A percentile compares a stretch with the other conserved stretches of the same genome.
Evolutionary conservation across 495 filamentous ascomycete species (phyloP).

Genomic region (Annulohypoxylon stygium): DNA sequence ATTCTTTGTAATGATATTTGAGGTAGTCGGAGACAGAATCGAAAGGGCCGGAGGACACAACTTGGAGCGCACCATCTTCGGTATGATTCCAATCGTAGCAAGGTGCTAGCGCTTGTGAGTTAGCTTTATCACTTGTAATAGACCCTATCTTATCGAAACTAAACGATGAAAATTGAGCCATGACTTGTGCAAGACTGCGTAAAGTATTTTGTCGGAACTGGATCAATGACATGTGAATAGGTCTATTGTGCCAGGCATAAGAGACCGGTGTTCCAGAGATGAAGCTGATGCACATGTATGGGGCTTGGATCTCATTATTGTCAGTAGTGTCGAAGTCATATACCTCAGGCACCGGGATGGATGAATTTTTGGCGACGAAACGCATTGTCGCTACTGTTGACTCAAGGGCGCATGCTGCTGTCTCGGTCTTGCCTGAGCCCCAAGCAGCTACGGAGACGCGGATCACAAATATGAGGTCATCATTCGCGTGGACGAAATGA

Average conservation of each 20-base stretch:
- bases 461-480: constrained; percentile 43
- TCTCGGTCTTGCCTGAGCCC: constrained; percentile 33
- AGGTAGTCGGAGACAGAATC: constrained; percentile 21
- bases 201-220: constrained; percentile 26
- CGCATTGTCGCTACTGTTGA: constrained; percentile 49
- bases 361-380: constrained; percentile 37
- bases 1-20: neutral
- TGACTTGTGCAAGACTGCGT: constrained; percentile 17
- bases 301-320: constrained; percentile 41
- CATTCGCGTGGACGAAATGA: constrained; percentile 40
- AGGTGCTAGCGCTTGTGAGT: constrained; percentile 4
- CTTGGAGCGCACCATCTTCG: constrained; percentile 1
- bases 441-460: constrained; percentile 44
- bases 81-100: constrained; percentile 12
- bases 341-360: constrained; percentile 45
- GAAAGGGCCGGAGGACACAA: constrained; percentile 32
- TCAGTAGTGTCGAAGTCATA: constrained; percentile 44
- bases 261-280: constrained; percentile 29
- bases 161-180: constrained; percentile 27
- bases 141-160: constrained; percentile 32
- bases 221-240: neutral
- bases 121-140: neutral
- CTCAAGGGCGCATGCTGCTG: constrained; percentile 42
- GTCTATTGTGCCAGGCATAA: constrained; percentile 26
- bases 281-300: constrained; percentile 49